phyloP scores from a whole-genome alignment of 768 basidiomycete genomes.

The Podaxis rugospora region DNA sequence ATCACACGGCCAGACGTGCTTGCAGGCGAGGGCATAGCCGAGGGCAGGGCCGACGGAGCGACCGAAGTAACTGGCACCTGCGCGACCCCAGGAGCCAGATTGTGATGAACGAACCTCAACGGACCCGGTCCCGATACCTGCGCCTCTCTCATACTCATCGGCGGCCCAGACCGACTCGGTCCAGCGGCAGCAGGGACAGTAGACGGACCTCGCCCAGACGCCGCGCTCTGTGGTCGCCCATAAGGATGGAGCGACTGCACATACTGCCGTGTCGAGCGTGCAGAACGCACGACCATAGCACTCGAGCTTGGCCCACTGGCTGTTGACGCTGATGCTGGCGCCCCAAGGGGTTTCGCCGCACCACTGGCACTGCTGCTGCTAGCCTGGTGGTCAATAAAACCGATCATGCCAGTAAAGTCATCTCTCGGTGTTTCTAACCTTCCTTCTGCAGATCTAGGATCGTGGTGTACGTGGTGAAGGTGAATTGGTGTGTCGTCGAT shows the following conservation, averaged over 20 bases:
- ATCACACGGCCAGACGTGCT: conserved; percentile 1
- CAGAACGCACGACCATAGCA: conserved; percentile 13
- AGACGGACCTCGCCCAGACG: conserved; percentile 5
- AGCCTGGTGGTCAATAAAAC: conserved; percentile 1
- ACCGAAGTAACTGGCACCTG: not conserved
- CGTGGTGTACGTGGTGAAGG: conserved; percentile 13
- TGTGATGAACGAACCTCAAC: conserved; percentile 9
- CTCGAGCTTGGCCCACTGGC: not conserved
- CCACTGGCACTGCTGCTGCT: conserved; percentile 12
- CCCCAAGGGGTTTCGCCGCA: not conserved
- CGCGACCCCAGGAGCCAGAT: not conserved
- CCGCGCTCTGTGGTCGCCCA: conserved; percentile 19
- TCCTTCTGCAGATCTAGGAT: conserved; percentile 6
- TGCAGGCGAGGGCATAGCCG: conserved; percentile 5
- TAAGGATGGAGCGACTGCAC: conserved; percentile 22
- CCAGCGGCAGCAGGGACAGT: conserved; percentile 8
- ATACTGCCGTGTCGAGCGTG: conserved; percentile 11
- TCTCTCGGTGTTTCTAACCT: conserved; percentile 13
- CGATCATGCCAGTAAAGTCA: not conserved
- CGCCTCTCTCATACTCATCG: conserved; percentile 3
- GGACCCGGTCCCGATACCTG: conserved; percentile 1
- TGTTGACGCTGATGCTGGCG: too few relatives aligned
- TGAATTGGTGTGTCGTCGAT: conserved; percentile 10
- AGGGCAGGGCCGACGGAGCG: not conserved
- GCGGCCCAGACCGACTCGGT: not conserved